Evolutionary conservation across 768 basidiomycete genomes (phyloP), one percentile per base, ranked within the genome.

Genomic region (Pulveroboletus sp.): DNA sequence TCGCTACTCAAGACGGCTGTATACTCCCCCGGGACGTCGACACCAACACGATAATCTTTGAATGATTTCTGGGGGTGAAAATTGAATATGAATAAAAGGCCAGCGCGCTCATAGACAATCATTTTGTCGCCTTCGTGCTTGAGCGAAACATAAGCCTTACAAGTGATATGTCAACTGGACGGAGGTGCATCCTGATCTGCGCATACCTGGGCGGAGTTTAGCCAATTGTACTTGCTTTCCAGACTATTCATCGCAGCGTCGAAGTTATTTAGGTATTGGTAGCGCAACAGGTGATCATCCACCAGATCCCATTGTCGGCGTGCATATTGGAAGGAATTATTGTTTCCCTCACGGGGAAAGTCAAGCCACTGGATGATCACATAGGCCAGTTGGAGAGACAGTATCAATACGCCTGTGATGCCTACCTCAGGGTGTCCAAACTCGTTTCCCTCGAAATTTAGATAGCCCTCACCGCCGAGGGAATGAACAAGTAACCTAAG

Each of bases 381-480:
- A 24, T 37, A 18, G 6, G 43, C 18, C 5, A 33, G 31, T 55
- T 30, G 39, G 24, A 39, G 38, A 26, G 40, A 26, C 1, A 15
- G 27, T 12, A 36, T 39, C 4, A 36, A 40, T 17, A 17, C 24
- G 15, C 44, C 40, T 31, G 26, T 3, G 18, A 41, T 18, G 64
- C 73, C 40, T 54, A 86, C 92, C 74, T 99, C 95, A 10, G 95
- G 95, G 67, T 99, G 95, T 38, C 95, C 95, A 63, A 99, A 99
- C 64, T 99, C 95, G 56, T 97, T 98, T 30, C 92, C 93, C 69
- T 95, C 93, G 49, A 99, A 99, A 69, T 96, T 98, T 54, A 99
- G 76, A 67, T 96, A 99, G 0, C 92, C 95, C 71, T 99, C 96
- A 15, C 96, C 96, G 17, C 96, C 96, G 17, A 99, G 78, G 2